phyloP scores from a whole-genome alignment of 495 filamentous ascomycete genomes.

The Amorphotheca resinae region DNA sequence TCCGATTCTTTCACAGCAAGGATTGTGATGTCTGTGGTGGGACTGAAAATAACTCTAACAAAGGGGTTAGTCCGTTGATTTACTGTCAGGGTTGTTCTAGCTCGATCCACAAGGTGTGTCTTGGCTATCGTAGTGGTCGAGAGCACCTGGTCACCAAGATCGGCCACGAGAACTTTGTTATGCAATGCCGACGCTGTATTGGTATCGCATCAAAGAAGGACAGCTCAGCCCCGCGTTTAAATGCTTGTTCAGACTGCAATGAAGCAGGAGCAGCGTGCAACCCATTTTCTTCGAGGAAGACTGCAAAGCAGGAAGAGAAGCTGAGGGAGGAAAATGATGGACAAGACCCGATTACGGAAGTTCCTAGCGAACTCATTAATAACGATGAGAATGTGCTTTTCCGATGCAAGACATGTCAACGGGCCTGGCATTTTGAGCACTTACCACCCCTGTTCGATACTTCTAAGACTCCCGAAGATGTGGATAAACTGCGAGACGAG shows the following conservation, averaged over 20 bases:
- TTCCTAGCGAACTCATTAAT: constrained; percentile 55
- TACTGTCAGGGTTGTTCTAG: constrained; percentile 85
- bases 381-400: constrained; percentile 67
- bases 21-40: constrained; percentile 61
- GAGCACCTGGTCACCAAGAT: constrained; percentile 96
- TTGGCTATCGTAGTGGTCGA: constrained; percentile 56
- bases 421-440: constrained; percentile 76
- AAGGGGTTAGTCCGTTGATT: constrained; percentile 48
- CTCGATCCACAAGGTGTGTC: constrained; percentile 68
- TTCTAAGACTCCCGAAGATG: constrained; percentile 27
- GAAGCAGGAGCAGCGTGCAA: constrained; percentile 45
- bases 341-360: constrained; percentile 55
- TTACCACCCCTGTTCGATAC: constrained; percentile 37
- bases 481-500: constrained; percentile 28
- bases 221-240: constrained; percentile 49
- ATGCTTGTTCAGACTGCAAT: constrained; percentile 57
- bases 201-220: constrained; percentile 55
- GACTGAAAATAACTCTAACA: constrained; percentile 37
- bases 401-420: constrained; percentile 62
- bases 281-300: constrained; percentile 55
- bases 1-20: constrained; percentile 52
- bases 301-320: constrained; percentile 68
- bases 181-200: constrained; percentile 84
- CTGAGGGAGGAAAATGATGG: constrained; percentile 65
- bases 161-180: constrained; percentile 57